Evolutionary conservation across 192 early-diverging fungal species (phyloP), one percentile per base, ranked within the genome.

Genomic region (Entomortierella chlamydospora): DNA sequence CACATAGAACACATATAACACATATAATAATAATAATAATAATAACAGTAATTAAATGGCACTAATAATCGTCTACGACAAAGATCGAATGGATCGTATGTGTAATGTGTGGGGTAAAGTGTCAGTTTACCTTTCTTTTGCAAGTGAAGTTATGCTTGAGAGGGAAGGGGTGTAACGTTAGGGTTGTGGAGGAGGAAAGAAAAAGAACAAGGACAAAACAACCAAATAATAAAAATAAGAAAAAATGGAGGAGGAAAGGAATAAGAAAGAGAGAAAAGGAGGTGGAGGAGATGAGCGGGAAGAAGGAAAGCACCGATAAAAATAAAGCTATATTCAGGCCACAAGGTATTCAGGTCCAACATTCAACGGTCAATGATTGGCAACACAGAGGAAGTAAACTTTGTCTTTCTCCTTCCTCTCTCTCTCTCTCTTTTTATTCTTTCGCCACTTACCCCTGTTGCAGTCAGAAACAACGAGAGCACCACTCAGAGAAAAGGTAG

Each of bases 151-250:
- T 41, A 39, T 8, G 20, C 7, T 45, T 15, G 51, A 42, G 23
- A 42, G 25, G 23, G 13, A n/a, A 31, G 17, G 57, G 20, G 29
- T 45, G 47, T 22, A 28, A 41, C 34, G n/a, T 22, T 25, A 65
- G 28, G 37, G 64, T 43, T 58, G 56, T 37, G 56, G 66, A 53
- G 53, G 25, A 45, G 22, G 50, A 51, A 45, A 57, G 25, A 57
- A 34, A 17, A 47, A 37, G 22, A n/a, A 42, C 52, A 52, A 25
- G 25, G 9, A 53, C 22, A 54, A 33, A 53, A 18, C 45, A 33
- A 20, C 23, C 37, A 25, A 57, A 34, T 18, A 47, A 37, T 28
- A n/a, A 42, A 61, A 52, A 25, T 37, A 26, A 53, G 31, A 54
- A 33, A 53, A 18, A 31, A 53, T 15, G 50, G n/a, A 62, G 42